phyloP scores from a whole-genome alignment of 1,139 yeast genomes.

The Blastobotrys indianensis region DNA sequence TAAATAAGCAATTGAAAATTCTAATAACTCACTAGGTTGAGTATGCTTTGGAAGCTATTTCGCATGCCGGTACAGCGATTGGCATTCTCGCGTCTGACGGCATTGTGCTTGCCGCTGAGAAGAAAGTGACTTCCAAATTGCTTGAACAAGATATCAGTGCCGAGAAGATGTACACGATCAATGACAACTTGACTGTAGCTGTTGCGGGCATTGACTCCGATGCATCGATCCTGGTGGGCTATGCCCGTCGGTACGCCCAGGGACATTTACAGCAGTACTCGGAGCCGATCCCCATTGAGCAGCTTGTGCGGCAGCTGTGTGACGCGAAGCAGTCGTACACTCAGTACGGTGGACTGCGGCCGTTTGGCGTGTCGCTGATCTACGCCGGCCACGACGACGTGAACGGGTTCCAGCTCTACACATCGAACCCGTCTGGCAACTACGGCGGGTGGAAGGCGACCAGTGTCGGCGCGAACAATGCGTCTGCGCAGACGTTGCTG shows the following conservation, averaged over 20 bases:
- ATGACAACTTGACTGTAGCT: conserved; percentile 81
- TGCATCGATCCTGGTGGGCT: conserved; percentile 84
- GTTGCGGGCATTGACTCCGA: conserved; percentile 99
- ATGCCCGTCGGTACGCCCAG: conserved; percentile 84
- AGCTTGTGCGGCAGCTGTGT: conserved; percentile 80
- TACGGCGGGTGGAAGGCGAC: conserved; percentile 99
- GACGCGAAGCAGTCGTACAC: conserved; percentile 97
- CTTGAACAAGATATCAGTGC: conserved; percentile 91
- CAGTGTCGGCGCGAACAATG: conserved; percentile 91
- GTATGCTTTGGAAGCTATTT: conserved; percentile 94
- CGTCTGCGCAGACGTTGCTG: conserved; percentile 91
- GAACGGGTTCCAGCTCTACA: conserved; percentile 85
- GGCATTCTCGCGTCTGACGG: conserved; percentile 92
- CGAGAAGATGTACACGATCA: conserved; percentile 83
- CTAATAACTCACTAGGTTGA: conserved; percentile 51
- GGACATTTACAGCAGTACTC: conserved; percentile 76
- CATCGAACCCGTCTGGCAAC: conserved; percentile 96
- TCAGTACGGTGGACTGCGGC: conserved; percentile 97
- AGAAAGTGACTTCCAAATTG: conserved; percentile 85
- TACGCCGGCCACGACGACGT: conserved; percentile 94
- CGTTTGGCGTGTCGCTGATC: conserved; percentile 94
- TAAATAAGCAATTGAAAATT: background rate
- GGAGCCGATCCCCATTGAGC: conserved; percentile 89
- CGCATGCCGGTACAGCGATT: conserved; percentile 96
- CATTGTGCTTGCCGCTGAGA: conserved; percentile 92